Evolutionary conservation across 2,329 filamentous ascomycete genomes (phyloP).

Genomic region (Epichloe aotearoae): DNA sequence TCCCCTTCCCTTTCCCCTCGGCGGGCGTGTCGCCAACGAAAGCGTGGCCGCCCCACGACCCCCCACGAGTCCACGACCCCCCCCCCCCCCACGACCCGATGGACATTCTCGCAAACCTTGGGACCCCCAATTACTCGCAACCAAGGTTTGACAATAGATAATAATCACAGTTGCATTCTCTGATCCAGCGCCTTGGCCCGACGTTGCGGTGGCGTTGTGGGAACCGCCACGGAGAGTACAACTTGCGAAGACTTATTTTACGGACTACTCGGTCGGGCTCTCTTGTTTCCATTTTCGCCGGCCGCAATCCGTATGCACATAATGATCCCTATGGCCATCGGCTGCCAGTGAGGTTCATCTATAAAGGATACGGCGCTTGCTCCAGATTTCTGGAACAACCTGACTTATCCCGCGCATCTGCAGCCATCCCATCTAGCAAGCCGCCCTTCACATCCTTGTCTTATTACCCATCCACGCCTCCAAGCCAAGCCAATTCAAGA

Average conservation of each 20-base stretch:
- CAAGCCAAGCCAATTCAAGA: background rate
- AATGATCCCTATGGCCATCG: no score
- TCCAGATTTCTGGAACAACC: background rate
- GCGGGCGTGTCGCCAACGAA: slow-evolving; percentile 1
- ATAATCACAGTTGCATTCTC: background rate
- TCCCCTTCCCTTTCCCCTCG: no score
- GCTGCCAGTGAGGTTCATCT: background rate
- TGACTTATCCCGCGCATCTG: background rate
- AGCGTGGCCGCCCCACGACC: slow-evolving; percentile 1
- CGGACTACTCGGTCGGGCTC: no score
- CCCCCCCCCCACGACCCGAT: background rate
- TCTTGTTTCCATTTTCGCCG: no score
- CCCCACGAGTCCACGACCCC: background rate
- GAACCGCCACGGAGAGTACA: background rate
- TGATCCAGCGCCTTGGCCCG: slow-evolving; percentile 1
- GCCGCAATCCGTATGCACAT: no score
- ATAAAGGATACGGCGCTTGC: slow-evolving; percentile 3
- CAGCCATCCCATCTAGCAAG: background rate
- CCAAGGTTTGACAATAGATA: background rate
- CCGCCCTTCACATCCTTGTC: background rate
- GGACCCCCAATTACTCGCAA: background rate
- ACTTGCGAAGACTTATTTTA: background rate
- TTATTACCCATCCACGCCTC: background rate
- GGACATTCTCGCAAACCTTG: background rate
- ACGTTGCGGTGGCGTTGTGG: background rate